phyloP scores from a whole-genome alignment of 345 rosid species.

The Geranium brycei region DNA sequence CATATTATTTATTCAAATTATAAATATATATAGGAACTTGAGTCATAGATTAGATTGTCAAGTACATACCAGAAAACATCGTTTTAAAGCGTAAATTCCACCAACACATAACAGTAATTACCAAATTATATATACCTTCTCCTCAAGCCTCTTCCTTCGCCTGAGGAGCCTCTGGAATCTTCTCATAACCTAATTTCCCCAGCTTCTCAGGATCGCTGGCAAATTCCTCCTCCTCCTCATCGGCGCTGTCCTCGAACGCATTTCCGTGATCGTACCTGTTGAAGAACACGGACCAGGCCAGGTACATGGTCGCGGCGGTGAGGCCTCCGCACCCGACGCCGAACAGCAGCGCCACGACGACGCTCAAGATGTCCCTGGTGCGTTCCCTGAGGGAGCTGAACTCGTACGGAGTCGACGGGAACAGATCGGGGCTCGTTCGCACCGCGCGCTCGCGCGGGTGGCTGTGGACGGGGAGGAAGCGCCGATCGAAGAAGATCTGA shows the following conservation, averaged over 20 bases:
- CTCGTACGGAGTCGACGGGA: constrained; percentile 22
- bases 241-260: constrained; percentile 24
- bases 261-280: constrained; percentile 21
- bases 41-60: background rate
- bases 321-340: constrained; percentile 96
- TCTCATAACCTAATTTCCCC: constrained; percentile 77
- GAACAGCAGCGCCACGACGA: constrained; percentile 67
- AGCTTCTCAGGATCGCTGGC: constrained; percentile 43
- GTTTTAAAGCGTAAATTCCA: background rate
- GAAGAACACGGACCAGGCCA: constrained; percentile 66
- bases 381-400: constrained; percentile 60
- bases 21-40: background rate
- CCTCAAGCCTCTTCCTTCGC: background rate
- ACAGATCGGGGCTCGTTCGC: constrained; percentile 9
- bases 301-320: constrained; percentile 77
- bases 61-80: background rate
- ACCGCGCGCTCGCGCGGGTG: constrained; percentile 1
- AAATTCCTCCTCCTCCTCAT: constrained; percentile 29
- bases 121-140: background rate
- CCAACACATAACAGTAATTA: background rate
- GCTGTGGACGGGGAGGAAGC: constrained; percentile 15
- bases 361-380: constrained; percentile 73
- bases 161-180: constrained; percentile 32
- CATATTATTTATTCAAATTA: background rate
- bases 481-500: constrained; percentile 18